Evolutionary conservation across 169 alveolate species (phyloP).

Genomic region (Plasmodium reichenowi): DNA sequence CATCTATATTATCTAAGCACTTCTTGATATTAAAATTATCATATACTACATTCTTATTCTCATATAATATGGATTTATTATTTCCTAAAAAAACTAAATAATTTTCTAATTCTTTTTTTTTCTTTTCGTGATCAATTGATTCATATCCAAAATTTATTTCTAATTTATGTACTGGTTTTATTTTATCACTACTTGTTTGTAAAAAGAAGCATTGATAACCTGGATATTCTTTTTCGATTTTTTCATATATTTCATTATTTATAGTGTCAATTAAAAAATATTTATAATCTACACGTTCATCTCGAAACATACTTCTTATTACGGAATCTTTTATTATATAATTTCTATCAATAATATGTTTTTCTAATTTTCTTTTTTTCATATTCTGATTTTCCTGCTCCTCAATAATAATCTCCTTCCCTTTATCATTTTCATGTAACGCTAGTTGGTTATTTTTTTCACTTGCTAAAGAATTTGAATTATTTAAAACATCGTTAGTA

Average conservation of each 20-base stretch:
- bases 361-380: slow-evolving; percentile 65
- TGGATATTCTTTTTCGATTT: slow-evolving; percentile 63
- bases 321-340: slow-evolving; percentile 56
- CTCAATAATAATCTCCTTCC: background rate
- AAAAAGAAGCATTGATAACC: slow-evolving; percentile 40
- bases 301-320: slow-evolving; percentile 35
- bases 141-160: slow-evolving; percentile 76
- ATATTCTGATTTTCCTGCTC: slow-evolving; percentile 19
- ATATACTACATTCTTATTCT: slow-evolving; percentile 31
- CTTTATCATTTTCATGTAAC: background rate
- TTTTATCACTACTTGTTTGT: slow-evolving; percentile 52
- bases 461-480: background rate
- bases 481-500: background rate
- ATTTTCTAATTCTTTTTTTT: slow-evolving; percentile 33
- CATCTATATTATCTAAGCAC: slow-evolving; percentile 68
- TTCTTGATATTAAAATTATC: slow-evolving; percentile 52
- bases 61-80: slow-evolving; percentile 25
- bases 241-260: slow-evolving; percentile 69
- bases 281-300: slow-evolving; percentile 72
- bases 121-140: slow-evolving; percentile 35
- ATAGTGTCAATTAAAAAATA: slow-evolving; percentile 63
- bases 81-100: slow-evolving; percentile 18
- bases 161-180: slow-evolving; percentile 26
- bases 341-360: slow-evolving; percentile 63
- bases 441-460: slow-evolving; percentile 7